phyloP scores from a whole-genome alignment of 1,139 yeast species.

The Pneumocystis jirovecii region DNA sequence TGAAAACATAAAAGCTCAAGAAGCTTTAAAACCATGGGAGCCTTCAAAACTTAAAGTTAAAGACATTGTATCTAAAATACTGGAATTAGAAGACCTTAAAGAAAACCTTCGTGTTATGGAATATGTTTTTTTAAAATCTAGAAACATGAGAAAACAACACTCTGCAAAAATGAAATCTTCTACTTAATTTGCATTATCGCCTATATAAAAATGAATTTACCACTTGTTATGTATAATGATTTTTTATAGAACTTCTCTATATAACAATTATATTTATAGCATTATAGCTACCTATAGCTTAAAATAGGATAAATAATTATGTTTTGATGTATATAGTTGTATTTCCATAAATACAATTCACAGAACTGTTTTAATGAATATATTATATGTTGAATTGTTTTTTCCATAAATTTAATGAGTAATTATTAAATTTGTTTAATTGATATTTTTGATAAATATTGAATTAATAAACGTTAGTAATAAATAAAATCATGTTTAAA shows the following conservation, averaged over 20 bases:
- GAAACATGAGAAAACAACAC: background rate
- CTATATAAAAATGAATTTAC: background rate
- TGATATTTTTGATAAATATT: background rate
- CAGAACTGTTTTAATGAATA: background rate
- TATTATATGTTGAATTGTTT: background rate
- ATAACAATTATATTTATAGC: background rate
- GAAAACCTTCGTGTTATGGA: slow-evolving; percentile 4
- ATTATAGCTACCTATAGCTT: background rate
- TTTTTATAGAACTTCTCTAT: background rate
- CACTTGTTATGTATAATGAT: background rate
- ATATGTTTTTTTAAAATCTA: background rate
- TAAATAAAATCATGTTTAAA: background rate
- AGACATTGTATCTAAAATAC: slow-evolving; percentile 6
- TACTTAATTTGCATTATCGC: background rate
- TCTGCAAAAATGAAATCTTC: background rate
- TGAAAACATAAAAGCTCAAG: slow-evolving; percentile 8
- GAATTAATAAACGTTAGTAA: background rate
- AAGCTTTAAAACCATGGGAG: slow-evolving; percentile 4
- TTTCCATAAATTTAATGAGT: background rate
- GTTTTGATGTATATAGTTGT: background rate
- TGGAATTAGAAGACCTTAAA: slow-evolving; percentile 5
- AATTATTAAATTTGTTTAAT: background rate
- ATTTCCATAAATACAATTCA: background rate
- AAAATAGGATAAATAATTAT: background rate
- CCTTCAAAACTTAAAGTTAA: slow-evolving; percentile 5